Base-by-base conservation (phyloP, 805 yeast species). In the Isabelozyma rhagii region DNA sequence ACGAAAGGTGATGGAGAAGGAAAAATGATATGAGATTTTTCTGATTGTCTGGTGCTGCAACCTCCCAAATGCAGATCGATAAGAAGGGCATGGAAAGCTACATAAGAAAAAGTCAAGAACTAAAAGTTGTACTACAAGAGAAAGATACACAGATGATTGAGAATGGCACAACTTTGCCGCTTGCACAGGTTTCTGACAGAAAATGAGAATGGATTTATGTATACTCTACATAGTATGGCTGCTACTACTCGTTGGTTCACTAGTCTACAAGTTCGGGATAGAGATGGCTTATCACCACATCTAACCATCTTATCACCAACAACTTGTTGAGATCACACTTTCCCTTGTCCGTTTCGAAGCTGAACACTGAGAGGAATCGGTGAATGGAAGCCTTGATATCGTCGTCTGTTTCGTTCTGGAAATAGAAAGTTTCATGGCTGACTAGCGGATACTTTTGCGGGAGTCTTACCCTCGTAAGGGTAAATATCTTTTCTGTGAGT, bases 231-330 rank as follows among this genome's bases (percentile, higher is more conserved):
- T 21, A 21, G 6, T 4, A 21, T 21, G 25, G 25, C 6, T 21
- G 25, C 25, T 6, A 21, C 25, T 21, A 15, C 17, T 15, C 17
- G 17, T 15, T 2, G 17, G 25, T 21, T 3, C 25, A 6, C 2
- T 21, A 21, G 6, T 21, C 25, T 21, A 31, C 36, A 8, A 31
- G 36, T 47, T 64, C 67, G 1, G 70, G 69, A 47, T 63, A 67
- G 36, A 64, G 29, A 29, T 49, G 45, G 29, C 50, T 54, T 25
- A 62, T 44, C 13, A 66, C 21, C 36, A 57, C 51, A 51, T 67
- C 72, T 8, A 67, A 31, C 9, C 61, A 27, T 18, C 57, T 50
- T 17, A 64, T 45, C 3, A 60, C 51, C 3, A 66, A 51, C 17
- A 66, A 51, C 48, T 48, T 46, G 55, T 67, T 67, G 44, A 61